phyloP scores from a whole-genome alignment of 257 asterid genomes.

The Plantago elongata region DNA sequence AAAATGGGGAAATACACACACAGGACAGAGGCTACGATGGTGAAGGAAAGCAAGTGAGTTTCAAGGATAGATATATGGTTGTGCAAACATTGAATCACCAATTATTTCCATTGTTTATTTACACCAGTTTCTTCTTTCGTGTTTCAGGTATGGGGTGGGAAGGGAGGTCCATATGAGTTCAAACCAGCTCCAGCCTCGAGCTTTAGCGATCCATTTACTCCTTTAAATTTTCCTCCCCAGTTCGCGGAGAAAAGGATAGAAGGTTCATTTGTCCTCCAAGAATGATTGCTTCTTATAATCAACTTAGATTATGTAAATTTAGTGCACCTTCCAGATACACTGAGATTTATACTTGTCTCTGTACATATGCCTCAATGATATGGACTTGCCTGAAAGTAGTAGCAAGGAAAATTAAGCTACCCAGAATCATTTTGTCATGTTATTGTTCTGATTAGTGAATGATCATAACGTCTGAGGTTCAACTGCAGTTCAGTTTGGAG shows the following conservation, averaged over 20 bases:
- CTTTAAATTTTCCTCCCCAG: slow-evolving; percentile 49
- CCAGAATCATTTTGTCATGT: not conserved
- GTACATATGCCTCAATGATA: slow-evolving; percentile 22
- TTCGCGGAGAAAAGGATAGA: slow-evolving; percentile 49
- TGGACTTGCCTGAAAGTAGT: slow-evolving; percentile 10
- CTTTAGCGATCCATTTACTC: slow-evolving; percentile 47
- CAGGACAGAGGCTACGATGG: slow-evolving; percentile 92
- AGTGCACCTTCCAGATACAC: slow-evolving; percentile 12
- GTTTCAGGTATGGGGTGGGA: slow-evolving; percentile 89
- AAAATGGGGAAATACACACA: slow-evolving; percentile 79
- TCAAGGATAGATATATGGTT: not conserved
- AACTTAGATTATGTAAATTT: slow-evolving; percentile 29
- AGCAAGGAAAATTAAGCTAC: not conserved
- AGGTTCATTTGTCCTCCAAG: slow-evolving; percentile 70
- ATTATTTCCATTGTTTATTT: not conserved
- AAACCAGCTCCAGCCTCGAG: slow-evolving; percentile 85
- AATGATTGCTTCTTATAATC: slow-evolving; percentile 30
- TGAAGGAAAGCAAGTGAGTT: slow-evolving; percentile 73
- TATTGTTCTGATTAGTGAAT: not conserved
- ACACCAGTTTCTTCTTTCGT: not conserved
- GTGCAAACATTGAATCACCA: not conserved
- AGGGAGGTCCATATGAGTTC: slow-evolving; percentile 85
- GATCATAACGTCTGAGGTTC: not conserved
- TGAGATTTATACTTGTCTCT: slow-evolving; percentile 19
- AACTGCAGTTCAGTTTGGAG: too few species aligned